phyloP scores from a whole-genome alignment of 768 basidiomycete species.

The Psilocybe tampanensis region DNA sequence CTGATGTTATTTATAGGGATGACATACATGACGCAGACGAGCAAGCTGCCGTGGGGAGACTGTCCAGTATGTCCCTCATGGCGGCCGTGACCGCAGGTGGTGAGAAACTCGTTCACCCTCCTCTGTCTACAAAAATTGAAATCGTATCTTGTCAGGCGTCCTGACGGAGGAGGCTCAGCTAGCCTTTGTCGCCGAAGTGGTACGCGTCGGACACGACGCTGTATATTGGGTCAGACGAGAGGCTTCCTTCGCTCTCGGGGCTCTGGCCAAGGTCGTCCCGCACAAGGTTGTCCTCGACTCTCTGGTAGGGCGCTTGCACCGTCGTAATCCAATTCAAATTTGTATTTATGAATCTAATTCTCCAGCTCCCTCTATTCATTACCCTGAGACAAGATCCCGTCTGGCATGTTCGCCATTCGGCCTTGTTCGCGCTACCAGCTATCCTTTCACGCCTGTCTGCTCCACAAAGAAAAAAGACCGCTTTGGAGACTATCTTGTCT shows the following conservation, averaged over 20 bases:
- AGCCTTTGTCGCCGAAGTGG: slow-evolving; percentile 76
- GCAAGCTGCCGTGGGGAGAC: slow-evolving; percentile 82
- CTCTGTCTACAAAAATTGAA: slow-evolving; percentile 5
- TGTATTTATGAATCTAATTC: no score
- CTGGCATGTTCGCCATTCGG: slow-evolving; percentile 88
- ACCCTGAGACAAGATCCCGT: slow-evolving; percentile 64
- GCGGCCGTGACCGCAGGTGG: slow-evolving; percentile 84
- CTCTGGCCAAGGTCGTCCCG: slow-evolving; percentile 86
- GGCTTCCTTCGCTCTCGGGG: slow-evolving; percentile 86
- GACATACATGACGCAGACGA: slow-evolving; percentile 40
- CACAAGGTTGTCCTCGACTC: slow-evolving; percentile 65
- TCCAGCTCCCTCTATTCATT: slow-evolving; percentile 81
- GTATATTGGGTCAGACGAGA: slow-evolving; percentile 83
- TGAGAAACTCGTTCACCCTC: slow-evolving; percentile 33
- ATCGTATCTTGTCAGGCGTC: slow-evolving; percentile 44
- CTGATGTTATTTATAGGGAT: slow-evolving; percentile 12
- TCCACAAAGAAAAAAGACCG: slow-evolving; percentile 59
- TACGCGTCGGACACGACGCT: slow-evolving; percentile 63
- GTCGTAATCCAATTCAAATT: neutral
- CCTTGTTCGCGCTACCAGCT: slow-evolving; percentile 82
- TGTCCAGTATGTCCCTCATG: slow-evolving; percentile 93
- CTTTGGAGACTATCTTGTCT: slow-evolving; percentile 62
- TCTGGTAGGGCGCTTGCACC: slow-evolving; percentile 47
- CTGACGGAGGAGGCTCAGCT: slow-evolving; percentile 56
- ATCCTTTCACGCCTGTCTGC: slow-evolving; percentile 68